phyloP scores from a whole-genome alignment of 2,329 filamentous ascomycete species.

The Drechslerella stenobrocha region DNA sequence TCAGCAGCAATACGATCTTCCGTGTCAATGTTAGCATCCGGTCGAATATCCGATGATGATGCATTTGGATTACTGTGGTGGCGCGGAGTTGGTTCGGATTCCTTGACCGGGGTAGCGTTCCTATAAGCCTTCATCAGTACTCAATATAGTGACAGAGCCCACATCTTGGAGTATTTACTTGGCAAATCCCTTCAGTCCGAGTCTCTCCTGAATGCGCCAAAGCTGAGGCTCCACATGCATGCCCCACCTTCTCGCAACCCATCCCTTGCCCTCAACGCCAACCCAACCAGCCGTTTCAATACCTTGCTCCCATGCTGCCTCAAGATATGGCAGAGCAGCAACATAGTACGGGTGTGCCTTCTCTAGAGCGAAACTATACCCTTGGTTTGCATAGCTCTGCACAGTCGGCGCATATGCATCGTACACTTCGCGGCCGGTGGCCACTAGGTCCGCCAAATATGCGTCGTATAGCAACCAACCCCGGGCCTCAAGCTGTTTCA shows the following conservation, averaged over 20 bases:
- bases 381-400: slow-evolving; percentile 65
- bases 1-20: slow-evolving; percentile 50
- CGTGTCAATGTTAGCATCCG: slow-evolving; percentile 18
- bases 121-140: slow-evolving; percentile 13
- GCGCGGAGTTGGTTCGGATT: slow-evolving; percentile 50
- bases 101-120: slow-evolving; percentile 32
- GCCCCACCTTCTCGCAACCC: slow-evolving; percentile 55
- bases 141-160: not conserved
- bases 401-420: slow-evolving; percentile 70
- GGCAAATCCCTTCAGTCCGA: slow-evolving; percentile 64
- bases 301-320: slow-evolving; percentile 65
- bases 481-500: slow-evolving; percentile 37
- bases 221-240: slow-evolving; percentile 96
- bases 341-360: slow-evolving; percentile 38
- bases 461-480: slow-evolving; percentile 70
- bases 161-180: slow-evolving; percentile 53
- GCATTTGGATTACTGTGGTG: slow-evolving; percentile 41
- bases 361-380: slow-evolving; percentile 55
- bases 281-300: slow-evolving; percentile 32
- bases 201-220: slow-evolving; percentile 83
- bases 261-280: slow-evolving; percentile 43
- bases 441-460: slow-evolving; percentile 72
- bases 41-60: slow-evolving; percentile 35
- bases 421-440: slow-evolving; percentile 60
- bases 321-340: slow-evolving; percentile 68